Evolutionary conservation across 2,329 filamentous ascomycete genomes (phyloP).

Genomic region (Fusarium coffeatum): DNA sequence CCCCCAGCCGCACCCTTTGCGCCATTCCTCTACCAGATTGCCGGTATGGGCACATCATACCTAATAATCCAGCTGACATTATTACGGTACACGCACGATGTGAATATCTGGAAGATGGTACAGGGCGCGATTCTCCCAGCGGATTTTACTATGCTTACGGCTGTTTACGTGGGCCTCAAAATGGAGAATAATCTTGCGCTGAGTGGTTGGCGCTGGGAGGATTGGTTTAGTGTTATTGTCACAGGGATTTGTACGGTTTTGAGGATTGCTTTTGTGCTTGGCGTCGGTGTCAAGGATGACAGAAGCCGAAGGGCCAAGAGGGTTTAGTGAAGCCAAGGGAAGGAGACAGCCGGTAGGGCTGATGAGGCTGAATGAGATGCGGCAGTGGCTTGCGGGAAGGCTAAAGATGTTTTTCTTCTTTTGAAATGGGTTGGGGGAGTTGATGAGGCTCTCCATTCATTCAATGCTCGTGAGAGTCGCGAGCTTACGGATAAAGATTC

Average conservation of each 20-base stretch:
- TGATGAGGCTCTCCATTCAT: constrained; percentile 2
- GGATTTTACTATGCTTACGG: constrained; percentile 39
- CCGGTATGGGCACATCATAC: constrained; percentile 38
- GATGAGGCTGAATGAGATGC: constrained; percentile 6
- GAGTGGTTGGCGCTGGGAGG: constrained; percentile 24
- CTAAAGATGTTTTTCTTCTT: not conserved
- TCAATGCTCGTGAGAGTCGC: not conserved
- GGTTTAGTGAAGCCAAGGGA: constrained; percentile 10
- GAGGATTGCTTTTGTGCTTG: constrained; percentile 26
- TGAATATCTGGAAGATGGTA: constrained; percentile 39
- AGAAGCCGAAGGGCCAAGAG: constrained; percentile 6
- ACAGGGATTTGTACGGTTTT: constrained; percentile 31
- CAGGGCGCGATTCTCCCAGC: constrained; percentile 34
- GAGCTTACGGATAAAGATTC: not conserved
- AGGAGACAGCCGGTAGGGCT: constrained; percentile 2
- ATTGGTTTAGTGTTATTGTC: constrained; percentile 27
- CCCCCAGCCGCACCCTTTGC: constrained; percentile 22
- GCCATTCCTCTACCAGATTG: constrained; percentile 42
- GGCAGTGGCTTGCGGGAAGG: constrained; percentile 8
- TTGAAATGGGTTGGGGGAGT: not conserved
- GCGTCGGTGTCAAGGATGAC: constrained; percentile 26
- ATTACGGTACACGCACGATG: constrained; percentile 39
- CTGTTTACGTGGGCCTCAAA: constrained; percentile 28
- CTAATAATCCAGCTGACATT: constrained; percentile 17
- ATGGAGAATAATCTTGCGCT: constrained; percentile 15